Evolutionary conservation across 345 rosid species (phyloP).

Genomic region (Erodium maritimum): DNA sequence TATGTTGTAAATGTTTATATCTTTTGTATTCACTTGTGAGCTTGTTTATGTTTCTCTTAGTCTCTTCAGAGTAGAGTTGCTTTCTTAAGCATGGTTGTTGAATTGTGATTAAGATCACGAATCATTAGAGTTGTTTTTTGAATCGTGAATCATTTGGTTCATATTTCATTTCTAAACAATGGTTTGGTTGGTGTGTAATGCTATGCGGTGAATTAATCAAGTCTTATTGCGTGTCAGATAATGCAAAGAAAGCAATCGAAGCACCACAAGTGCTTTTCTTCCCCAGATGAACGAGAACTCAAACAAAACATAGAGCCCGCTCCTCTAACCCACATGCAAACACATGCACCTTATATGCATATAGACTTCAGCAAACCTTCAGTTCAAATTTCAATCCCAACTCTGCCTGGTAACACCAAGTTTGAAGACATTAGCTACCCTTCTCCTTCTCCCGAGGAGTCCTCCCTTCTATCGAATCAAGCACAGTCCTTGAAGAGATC

Average conservation of each 20-base stretch:
- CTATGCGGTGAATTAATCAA: neutral
- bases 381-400: slow-evolving; percentile 38
- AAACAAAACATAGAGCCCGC: slow-evolving; percentile 16
- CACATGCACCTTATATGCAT: slow-evolving; percentile 14
- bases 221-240: slow-evolving; percentile 25
- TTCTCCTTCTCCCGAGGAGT: slow-evolving; percentile 35
- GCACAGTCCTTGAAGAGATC: slow-evolving; percentile 35
- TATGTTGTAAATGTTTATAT: neutral
- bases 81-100: neutral
- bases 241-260: slow-evolving; percentile 30
- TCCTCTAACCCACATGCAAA: slow-evolving; percentile 19
- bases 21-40: neutral
- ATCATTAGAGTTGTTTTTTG: no score
- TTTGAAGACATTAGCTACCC: slow-evolving; percentile 35
- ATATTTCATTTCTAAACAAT: no score
- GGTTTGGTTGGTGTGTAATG: neutral
- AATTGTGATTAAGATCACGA: no score
- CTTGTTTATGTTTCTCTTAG: neutral
- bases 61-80: neutral
- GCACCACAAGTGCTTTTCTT: slow-evolving; percentile 22
- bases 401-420: slow-evolving; percentile 35
- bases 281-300: slow-evolving; percentile 15
- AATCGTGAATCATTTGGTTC: no score
- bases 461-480: slow-evolving; percentile 51
- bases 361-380: slow-evolving; percentile 24